phyloP scores from a whole-genome alignment of 352 stramenopile species.

The Globisporangium recalcitrans region DNA sequence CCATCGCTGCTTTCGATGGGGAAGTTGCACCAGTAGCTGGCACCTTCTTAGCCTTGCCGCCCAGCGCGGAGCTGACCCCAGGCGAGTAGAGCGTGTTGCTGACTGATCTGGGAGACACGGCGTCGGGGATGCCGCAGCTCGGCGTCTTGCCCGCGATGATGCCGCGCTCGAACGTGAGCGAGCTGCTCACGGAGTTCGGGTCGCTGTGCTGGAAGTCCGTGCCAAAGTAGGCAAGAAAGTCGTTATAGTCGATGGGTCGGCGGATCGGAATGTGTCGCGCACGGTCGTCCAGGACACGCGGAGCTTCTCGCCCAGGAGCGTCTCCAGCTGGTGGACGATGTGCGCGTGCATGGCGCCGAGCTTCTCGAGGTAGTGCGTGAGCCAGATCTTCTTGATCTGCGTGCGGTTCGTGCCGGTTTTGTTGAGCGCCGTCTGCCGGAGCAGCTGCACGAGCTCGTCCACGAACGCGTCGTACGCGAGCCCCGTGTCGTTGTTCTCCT shows the following conservation, averaged over 20 bases:
- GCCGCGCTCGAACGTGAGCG: constrained; percentile 39
- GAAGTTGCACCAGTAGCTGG: neutral
- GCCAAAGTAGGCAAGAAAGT: constrained; percentile 62
- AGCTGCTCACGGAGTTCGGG: constrained; percentile 59
- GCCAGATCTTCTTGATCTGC: constrained; percentile 53
- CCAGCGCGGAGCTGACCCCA: constrained; percentile 35
- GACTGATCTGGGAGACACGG: neutral
- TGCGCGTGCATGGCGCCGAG: constrained; percentile 45
- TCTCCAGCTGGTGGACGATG: constrained; percentile 39
- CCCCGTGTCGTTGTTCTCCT: constrained; percentile 68
- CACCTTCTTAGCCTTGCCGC: constrained; percentile 14
- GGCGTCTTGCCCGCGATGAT: constrained; percentile 17
- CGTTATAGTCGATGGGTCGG: constrained; percentile 58
- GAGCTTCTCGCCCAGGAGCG: constrained; percentile 37
- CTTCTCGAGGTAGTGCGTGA: constrained; percentile 42
- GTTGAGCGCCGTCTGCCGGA: constrained; percentile 39
- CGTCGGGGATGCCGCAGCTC: constrained; percentile 17
- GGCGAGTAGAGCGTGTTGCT: constrained; percentile 55
- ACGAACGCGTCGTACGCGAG: constrained; percentile 60
- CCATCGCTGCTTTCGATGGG: neutral
- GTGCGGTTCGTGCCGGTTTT: constrained; percentile 28
- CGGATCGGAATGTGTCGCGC: constrained; percentile 42
- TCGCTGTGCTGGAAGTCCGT: constrained; percentile 59
- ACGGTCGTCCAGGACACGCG: constrained; percentile 49
- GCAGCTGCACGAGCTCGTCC: constrained; percentile 45